Percentiles rank a stretch among this genome's conserved stretches.
Evolutionary conservation across 208 protist species (phyloP).

Genomic region (Leishmania braziliensis): DNA sequence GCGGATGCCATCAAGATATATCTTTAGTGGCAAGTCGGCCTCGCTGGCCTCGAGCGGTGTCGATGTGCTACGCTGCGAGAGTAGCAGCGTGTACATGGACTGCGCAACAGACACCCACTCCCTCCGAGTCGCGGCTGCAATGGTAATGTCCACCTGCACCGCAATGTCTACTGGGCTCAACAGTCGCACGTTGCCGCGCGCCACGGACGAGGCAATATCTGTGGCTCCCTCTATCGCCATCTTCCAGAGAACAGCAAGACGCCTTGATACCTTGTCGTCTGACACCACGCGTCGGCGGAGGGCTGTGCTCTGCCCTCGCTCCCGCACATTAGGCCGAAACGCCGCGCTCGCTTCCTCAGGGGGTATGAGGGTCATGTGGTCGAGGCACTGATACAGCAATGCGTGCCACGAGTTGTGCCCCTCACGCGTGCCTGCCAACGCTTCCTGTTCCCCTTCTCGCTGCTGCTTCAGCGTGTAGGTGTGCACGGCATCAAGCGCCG

Average conservation of each 20-base stretch:
- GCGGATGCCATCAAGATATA: slow-evolving; percentile 15
- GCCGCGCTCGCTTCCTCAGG: slow-evolving; percentile 14
- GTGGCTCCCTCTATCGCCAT: slow-evolving; percentile 7
- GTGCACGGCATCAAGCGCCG: slow-evolving; percentile 24
- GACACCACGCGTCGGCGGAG: slow-evolving; percentile 19
- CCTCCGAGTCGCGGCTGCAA: slow-evolving; percentile 26
- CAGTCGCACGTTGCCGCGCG: neutral
- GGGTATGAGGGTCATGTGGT: slow-evolving; percentile 17
- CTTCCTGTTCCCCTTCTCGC: neutral
- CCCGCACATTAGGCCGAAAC: neutral
- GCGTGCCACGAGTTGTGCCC: slow-evolving; percentile 10
- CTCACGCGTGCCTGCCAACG: neutral
- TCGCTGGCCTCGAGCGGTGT: neutral
- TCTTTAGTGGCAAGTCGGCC: neutral
- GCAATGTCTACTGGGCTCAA: slow-evolving; percentile 33
- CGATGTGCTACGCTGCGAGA: neutral
- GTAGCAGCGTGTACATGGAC: slow-evolving; percentile 16
- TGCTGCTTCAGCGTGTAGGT: slow-evolving; percentile 21
- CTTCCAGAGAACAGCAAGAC: slow-evolving; percentile 22
- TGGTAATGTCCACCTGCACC: slow-evolving; percentile 43
- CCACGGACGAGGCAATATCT: neutral
- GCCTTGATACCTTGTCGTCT: slow-evolving; percentile 18
- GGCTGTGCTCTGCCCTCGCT: slow-evolving; percentile 1
- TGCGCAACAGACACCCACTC: slow-evolving; percentile 40
- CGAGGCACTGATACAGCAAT: slow-evolving; percentile 25